A percentile compares a stretch with the other conserved stretches of the same genome.
Evolutionary conservation across 495 filamentous ascomycete species (phyloP).

Genomic region (Penicillium silybi): DNA sequence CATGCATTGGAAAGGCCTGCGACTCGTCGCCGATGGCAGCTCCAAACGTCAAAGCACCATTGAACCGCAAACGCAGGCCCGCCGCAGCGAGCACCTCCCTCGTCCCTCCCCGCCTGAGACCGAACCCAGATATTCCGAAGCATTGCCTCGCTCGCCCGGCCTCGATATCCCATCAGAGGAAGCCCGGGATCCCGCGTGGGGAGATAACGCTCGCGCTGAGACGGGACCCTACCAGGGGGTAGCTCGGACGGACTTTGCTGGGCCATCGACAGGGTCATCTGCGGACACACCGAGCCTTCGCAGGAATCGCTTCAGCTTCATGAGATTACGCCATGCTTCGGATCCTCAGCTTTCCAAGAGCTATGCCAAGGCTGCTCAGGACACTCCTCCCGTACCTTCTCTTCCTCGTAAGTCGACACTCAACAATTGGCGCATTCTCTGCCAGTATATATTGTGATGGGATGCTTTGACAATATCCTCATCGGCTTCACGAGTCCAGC

Average conservation of each 20-base stretch:
- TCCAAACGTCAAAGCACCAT: slow-evolving; percentile 38
- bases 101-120: slow-evolving; percentile 33
- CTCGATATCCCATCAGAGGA: slow-evolving; percentile 11
- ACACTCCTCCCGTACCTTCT: slow-evolving; percentile 70
- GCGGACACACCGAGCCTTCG: slow-evolving; percentile 26
- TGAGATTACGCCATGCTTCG: slow-evolving; percentile 88
- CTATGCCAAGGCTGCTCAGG: slow-evolving; percentile 60
- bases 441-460: background rate
- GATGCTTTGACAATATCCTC: background rate
- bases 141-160: slow-evolving; percentile 28
- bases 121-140: slow-evolving; percentile 39
- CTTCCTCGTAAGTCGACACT: slow-evolving; percentile 59
- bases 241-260: slow-evolving; percentile 12
- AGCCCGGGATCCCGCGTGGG: slow-evolving; percentile 3
- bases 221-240: slow-evolving; percentile 12
- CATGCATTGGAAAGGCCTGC: slow-evolving; percentile 49
- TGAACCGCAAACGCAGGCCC: slow-evolving; percentile 29
- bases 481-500: background rate
- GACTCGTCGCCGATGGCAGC: slow-evolving; percentile 37
- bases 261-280: slow-evolving; percentile 16
- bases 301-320: slow-evolving; percentile 74
- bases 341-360: slow-evolving; percentile 87
- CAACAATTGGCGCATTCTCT: background rate
- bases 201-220: slow-evolving; percentile 12
- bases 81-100: slow-evolving; percentile 43